Base-by-base conservation (phyloP, 2,329 filamentous ascomycete species). In the Diaporthe sp. region DNA sequence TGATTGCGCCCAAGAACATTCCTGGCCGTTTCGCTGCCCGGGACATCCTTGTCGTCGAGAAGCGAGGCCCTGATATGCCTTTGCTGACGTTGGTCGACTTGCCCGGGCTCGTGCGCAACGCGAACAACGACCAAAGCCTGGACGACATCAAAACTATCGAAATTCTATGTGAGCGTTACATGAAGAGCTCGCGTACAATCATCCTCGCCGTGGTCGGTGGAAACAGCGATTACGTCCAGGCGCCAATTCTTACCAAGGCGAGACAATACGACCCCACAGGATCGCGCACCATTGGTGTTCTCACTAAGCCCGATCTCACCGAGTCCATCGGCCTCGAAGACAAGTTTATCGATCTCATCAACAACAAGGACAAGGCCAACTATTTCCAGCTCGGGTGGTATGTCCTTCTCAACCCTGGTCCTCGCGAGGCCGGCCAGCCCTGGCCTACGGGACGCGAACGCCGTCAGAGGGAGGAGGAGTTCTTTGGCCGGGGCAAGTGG, bases 31-130 rank as follows among this genome's bases (percentile, higher is more conserved):
- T 89, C 73, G 88, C 88, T 1, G 87, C 88, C 28, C 82, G 84
- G 42, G 88, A 90, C 75, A 87, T 91, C 31, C 85, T 92, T 8
- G 87, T 90, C 0, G 86, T 92, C 0, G 90, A 92, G 78, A 88
- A 92, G 79, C 87, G 85, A 15, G 90, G 91, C 0, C 90, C 90
- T 0, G 87, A 90, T 15, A 88, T 90, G 84, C 90, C 90, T 1
- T 85, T 92, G 22, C 82, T 93, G 58, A 92, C 90, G 0, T 85
- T 92, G 1, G 90, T 92, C 10, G 91, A 93, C 81, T 84, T 93
- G 47, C 91, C 91, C 0, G 90, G 91, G 2, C 82, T 92, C 1
- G 88, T 92, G 39, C 85, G 86, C 44, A 88, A 90, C 12, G 87
- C 86, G 78, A 90, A 88, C 76, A 84, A 86, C 42, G 86, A 89